Evolutionary conservation across 192 early-diverging fungal species (phyloP), one percentile per base, ranked within the genome.

Genomic region (Thamnidium elegans): DNA sequence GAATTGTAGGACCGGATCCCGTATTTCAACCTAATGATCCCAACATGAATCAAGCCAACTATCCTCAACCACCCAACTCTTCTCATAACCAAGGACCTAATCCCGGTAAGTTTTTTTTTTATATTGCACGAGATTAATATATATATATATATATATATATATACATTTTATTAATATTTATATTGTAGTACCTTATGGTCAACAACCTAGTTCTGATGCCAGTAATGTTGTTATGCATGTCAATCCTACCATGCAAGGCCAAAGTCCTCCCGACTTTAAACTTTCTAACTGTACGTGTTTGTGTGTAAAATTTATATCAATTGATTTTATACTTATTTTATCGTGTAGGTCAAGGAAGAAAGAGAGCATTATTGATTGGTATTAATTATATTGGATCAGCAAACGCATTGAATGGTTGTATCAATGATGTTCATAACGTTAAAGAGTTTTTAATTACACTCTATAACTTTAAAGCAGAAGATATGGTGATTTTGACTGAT

Each of bases 301-400:
- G 4, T 46, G 19, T 48, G 21, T 15, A 13, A 36, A 34, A 20
- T 39, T 32, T 20, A 23, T 11, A 1, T 26, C 10, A 23, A 45
- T 11, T n/a, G n/a, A 8, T 21, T 1, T 26, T 26, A 26, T 3
- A 26, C 3, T 26, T 26, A 26, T 26, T 26, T 26, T 2, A 26
- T 26, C 14, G 8, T 32, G 10, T 19, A 74, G 67, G 72, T 61
- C 73, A 75, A 53, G 89, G 90, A 20, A 80, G 89, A 52, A 90
- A 91, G 72, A 83, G 87, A 19, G 94, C 93, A 10, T 74, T 98
- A 31, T 81, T 98, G 53, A 88, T 98, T 61, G 95, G 95, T 32
- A 93, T 96, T 74, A 98, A 98, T 72, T 98, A 98, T 74, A 79
- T 84, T 52, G 79, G 83, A 19, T 77, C 83, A 43, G 75, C 76